These are phyloP conservation scores for Rhodamnia argentea DNA, from an alignment of 345 rosid genomes.

Conservation along the genomic window DNA sequence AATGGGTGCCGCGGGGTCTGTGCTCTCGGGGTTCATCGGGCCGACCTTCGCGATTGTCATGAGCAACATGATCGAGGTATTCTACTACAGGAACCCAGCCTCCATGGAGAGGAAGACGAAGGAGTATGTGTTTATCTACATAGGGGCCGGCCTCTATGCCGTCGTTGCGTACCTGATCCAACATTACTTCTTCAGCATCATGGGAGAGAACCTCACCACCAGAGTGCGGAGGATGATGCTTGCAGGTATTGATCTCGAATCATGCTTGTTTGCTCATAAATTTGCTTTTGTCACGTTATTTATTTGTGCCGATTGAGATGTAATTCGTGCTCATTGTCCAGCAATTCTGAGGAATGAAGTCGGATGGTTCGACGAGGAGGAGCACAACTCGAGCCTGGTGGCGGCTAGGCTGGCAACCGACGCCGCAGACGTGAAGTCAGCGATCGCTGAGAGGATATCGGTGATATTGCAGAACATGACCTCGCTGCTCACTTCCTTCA, in stretches of 20 bases:
- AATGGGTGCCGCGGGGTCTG: constrained; percentile 92
- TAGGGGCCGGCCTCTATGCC: constrained; percentile 93
- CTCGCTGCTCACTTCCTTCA: constrained; percentile 92
- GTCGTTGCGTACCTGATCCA: constrained; percentile 95
- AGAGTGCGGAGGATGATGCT: constrained; percentile 99
- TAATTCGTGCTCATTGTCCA: constrained; percentile 9
- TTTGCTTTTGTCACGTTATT: neutral
- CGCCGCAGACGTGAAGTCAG: constrained; percentile 95
- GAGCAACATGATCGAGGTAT: constrained; percentile 98
- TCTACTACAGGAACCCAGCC: constrained; percentile 77
- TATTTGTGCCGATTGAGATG: neutral
- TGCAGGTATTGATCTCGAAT: constrained; percentile 44
- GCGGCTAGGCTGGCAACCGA: constrained; percentile 85
- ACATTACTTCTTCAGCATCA: constrained; percentile 97
- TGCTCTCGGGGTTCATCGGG: constrained; percentile 89
- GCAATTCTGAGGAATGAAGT: constrained; percentile 96
- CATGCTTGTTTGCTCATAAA: neutral
- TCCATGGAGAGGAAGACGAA: constrained; percentile 96
- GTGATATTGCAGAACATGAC: constrained; percentile 99
- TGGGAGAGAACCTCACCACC: constrained; percentile 99
- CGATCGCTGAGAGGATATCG: constrained; percentile 93
- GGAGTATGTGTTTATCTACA: constrained; percentile 94
- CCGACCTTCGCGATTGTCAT: constrained; percentile 95
- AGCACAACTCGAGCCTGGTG: constrained; percentile 90
- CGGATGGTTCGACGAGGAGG: constrained; percentile 99